These are phyloP conservation scores for Arabis alpina DNA, from an alignment of 345 rosid species.

Conservation along the genomic window DNA sequence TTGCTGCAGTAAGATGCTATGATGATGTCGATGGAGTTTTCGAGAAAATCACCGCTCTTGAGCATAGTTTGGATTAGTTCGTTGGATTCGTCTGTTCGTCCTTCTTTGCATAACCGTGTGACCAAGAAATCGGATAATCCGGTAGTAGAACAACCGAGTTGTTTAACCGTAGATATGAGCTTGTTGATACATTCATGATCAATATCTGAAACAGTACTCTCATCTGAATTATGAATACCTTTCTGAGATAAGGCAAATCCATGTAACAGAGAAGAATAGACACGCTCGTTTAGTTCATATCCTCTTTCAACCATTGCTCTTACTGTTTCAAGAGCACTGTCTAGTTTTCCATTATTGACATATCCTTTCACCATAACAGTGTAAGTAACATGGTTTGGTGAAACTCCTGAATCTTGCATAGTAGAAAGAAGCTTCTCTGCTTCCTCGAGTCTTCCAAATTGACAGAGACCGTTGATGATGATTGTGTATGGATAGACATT, in stretches of 20 bases:
- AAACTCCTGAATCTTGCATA: conserved; percentile 49
- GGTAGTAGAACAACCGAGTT: conserved; percentile 40
- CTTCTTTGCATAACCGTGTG: conserved; percentile 43
- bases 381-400: conserved; percentile 55
- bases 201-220: conserved; percentile 14
- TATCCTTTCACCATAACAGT: conserved; percentile 52
- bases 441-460: conserved; percentile 49
- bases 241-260: conserved; percentile 38
- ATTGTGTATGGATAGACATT: conserved; percentile 56
- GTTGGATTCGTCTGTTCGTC: conserved; percentile 47
- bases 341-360: conserved; percentile 44
- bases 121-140: conserved; percentile 44
- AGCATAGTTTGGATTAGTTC: conserved; percentile 33
- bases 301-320: conserved; percentile 48
- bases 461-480: conserved; percentile 52
- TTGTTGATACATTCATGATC: conserved; percentile 41
- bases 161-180: conserved; percentile 43
- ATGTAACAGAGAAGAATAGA: conserved; percentile 45
- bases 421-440: conserved; percentile 47
- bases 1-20: conserved; percentile 47
- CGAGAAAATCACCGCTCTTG: conserved; percentile 41
- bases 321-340: conserved; percentile 46
- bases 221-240: not conserved
- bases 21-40: conserved; percentile 44
- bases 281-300: conserved; percentile 43